Percentiles rank a stretch among this genome's conserved stretches.
These are phyloP conservation scores for Penicillium angulare DNA, from an alignment of 495 filamentous ascomycete genomes.

Conservation along the genomic window DNA sequence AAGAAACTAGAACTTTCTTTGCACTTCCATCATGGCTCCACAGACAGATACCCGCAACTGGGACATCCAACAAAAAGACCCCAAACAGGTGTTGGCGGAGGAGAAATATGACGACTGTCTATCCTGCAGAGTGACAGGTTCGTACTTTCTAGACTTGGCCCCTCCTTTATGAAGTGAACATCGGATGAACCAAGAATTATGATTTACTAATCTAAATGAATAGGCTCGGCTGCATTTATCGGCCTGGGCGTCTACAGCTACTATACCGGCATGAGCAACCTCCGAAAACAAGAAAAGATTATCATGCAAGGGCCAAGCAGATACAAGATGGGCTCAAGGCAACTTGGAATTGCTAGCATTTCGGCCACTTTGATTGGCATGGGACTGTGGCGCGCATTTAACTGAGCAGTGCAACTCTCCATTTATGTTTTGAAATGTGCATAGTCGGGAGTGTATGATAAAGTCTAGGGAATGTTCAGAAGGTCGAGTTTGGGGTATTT, in stretches of 20 bases:
- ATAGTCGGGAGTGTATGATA: background rate
- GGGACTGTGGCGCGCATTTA: constrained; percentile 60
- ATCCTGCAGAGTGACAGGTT: constrained; percentile 67
- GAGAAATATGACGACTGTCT: constrained; percentile 68
- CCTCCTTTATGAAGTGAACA: background rate
- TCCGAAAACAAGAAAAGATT: constrained; percentile 63
- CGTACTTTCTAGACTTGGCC: constrained; percentile 11
- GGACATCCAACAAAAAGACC: constrained; percentile 33
- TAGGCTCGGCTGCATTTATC: constrained; percentile 80
- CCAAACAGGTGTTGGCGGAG: constrained; percentile 54
- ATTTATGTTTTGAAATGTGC: background rate
- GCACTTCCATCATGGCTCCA: constrained; percentile 16
- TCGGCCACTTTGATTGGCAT: constrained; percentile 67
- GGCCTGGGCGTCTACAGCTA: constrained; percentile 91
- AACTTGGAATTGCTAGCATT: constrained; percentile 67
- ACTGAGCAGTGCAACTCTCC: constrained; percentile 36
- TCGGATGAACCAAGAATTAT: background rate
- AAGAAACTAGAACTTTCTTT: no score
- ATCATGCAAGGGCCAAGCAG: constrained; percentile 69
- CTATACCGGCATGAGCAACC: constrained; percentile 72
- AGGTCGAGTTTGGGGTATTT: constrained; percentile 3
- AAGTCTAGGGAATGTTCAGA: background rate
- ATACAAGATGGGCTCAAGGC: constrained; percentile 74
- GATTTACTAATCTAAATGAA: constrained; percentile 6
- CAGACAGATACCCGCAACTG: constrained; percentile 20